phyloP scores from a whole-genome alignment of 2,329 filamentous ascomycete species.

The Fusarium foetens region DNA sequence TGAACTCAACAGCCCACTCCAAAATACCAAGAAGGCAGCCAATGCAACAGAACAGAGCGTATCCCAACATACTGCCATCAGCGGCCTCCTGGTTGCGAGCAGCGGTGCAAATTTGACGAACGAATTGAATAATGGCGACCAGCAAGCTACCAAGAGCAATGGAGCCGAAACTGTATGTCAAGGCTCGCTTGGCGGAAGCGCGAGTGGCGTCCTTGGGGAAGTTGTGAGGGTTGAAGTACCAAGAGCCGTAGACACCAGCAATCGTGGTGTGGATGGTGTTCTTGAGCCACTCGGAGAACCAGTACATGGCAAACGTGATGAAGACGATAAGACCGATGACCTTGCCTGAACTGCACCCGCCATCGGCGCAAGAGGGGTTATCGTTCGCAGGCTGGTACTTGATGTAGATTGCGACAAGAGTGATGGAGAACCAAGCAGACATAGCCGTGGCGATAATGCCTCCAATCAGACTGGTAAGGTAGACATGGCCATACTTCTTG shows the following conservation, averaged over 20 bases:
- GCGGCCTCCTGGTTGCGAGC: constrained; percentile 70
- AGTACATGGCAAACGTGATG: constrained; percentile 91
- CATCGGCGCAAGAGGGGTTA: constrained; percentile 65
- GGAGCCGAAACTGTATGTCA: constrained; percentile 93
- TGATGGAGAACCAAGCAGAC: constrained; percentile 86
- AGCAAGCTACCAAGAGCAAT: constrained; percentile 88
- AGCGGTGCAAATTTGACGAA: constrained; percentile 85
- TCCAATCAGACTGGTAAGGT: constrained; percentile 84
- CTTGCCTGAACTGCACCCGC: constrained; percentile 76
- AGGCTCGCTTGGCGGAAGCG: constrained; percentile 80
- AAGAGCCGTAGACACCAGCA: constrained; percentile 88
- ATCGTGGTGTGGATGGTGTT: constrained; percentile 91
- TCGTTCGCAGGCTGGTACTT: constrained; percentile 75
- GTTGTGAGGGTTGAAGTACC: constrained; percentile 82
- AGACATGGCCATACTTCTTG: constrained; percentile 85
- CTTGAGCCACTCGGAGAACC: constrained; percentile 93
- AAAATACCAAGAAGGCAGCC: constrained; percentile 80
- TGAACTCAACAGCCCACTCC: constrained; percentile 86
- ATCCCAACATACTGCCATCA: constrained; percentile 75
- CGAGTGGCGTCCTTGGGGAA: constrained; percentile 83
- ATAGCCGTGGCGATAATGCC: constrained; percentile 80
- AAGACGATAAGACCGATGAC: constrained; percentile 89
- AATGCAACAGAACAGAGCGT: constrained; percentile 77
- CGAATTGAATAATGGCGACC: constrained; percentile 85
- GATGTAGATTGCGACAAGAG: constrained; percentile 85